Conservation (phyloP, 176 grass and related monocot species). For the Sorghum bicolor region Sorghum_bicolor_NCBIv3 NC_012878.2:13714501-13715000, state of each 20-base stretch:
- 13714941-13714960: constrained; percentile 1
- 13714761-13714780: constrained; percentile 94
- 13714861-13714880: constrained; percentile 30
- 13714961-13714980: background rate
- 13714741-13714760: constrained; percentile 95
- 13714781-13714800: constrained; percentile 64
- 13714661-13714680: background rate
- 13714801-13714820: constrained; percentile 59
- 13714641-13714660: constrained; percentile 15
- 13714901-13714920: background rate
- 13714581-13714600: constrained; percentile 15
- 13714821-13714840: constrained; percentile 47
- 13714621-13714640: constrained; percentile 12
- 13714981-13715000: background rate
- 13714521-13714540: background rate
- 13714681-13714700: constrained; percentile 15
- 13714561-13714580: background rate
- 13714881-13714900: constrained; percentile 28
- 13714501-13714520: background rate
- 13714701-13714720: constrained; percentile 93
- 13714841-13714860: background rate
- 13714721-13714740: constrained; percentile 96
- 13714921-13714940: background rate
- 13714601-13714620: constrained; percentile 15
- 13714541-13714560: background rate